Conservation (phyloP, 2,329 filamentous ascomycete genomes). For the Alternaria conjuncta region DNA sequence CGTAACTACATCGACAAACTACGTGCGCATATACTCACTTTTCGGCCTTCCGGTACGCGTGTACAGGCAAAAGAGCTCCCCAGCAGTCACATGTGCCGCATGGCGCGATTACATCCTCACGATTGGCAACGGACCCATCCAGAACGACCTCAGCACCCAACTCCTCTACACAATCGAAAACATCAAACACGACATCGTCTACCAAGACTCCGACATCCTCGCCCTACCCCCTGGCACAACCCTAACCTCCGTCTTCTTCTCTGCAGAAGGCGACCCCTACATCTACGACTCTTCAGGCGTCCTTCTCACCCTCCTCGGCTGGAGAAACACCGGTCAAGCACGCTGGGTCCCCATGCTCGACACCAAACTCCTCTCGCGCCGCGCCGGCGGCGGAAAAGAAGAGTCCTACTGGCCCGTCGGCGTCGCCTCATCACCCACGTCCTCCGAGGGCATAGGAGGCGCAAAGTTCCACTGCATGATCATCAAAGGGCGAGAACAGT, state of each 20-base stretch:
- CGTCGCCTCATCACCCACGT: conserved; percentile 70
- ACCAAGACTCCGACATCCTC: conserved; percentile 90
- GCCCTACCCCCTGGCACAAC: conserved; percentile 77
- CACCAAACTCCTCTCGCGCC: conserved; percentile 80
- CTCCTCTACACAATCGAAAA: conserved; percentile 94
- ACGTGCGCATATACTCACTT: conserved; percentile 90
- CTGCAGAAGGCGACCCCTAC: conserved; percentile 90
- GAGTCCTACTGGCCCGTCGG: conserved; percentile 96
- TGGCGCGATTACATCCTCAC: conserved; percentile 98
- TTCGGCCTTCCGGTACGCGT: conserved; percentile 90
- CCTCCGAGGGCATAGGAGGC: conserved; percentile 76
- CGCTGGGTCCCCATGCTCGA: conserved; percentile 93
- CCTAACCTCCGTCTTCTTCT: conserved; percentile 87
- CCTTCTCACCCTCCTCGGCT: conserved; percentile 85
- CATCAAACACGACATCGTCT: conserved; percentile 90
- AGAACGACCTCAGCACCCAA: conserved; percentile 76
- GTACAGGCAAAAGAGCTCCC: conserved; percentile 88
- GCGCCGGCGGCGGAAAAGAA: conserved; percentile 82
- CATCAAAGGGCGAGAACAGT: conserved; percentile 90
- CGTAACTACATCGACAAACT: conserved; percentile 83
- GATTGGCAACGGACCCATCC: conserved; percentile 88
- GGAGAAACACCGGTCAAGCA: conserved; percentile 84
- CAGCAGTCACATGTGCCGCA: conserved; percentile 89
- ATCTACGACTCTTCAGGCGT: conserved; percentile 95
- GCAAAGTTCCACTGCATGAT: conserved; percentile 98